These are phyloP conservation scores for Phytophthora fragariae DNA, from an alignment of 352 stramenopile genomes.

Conservation along the genomic window DNA sequence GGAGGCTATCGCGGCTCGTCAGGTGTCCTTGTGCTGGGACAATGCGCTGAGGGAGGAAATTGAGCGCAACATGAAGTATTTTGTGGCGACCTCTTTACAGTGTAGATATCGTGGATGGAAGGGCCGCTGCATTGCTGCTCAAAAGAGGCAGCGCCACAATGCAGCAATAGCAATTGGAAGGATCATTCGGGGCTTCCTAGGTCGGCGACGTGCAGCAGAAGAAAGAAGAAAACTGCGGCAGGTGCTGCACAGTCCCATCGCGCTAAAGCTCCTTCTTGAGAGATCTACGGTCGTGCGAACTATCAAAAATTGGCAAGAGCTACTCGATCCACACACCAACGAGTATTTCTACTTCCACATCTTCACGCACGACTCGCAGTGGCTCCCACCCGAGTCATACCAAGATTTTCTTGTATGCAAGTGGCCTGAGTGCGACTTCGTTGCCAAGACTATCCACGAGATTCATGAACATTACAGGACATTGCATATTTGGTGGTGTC, in stretches of 20 bases:
- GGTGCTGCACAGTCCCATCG: conserved; percentile 72
- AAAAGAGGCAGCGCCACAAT: conserved; percentile 44
- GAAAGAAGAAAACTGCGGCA: conserved; percentile 61
- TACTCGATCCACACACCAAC: conserved; percentile 82
- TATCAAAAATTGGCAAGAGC: conserved; percentile 79
- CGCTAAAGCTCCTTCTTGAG: conserved; percentile 72
- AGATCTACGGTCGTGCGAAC: conserved; percentile 70
- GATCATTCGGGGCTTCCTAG: conserved; percentile 65
- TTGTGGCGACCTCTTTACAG: conserved; percentile 77
- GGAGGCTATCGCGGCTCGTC: conserved; percentile 46
- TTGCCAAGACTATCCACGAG: conserved; percentile 64
- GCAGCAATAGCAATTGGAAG: conserved; percentile 68
- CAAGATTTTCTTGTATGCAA: conserved; percentile 68
- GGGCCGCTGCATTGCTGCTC: conserved; percentile 46
- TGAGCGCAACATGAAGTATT: conserved; percentile 74
- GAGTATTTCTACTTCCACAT: conserved; percentile 90
- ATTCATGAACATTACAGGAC: conserved; percentile 81
- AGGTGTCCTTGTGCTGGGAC: conserved; percentile 55
- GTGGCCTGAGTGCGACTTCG: conserved; percentile 67
- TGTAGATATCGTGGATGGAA: conserved; percentile 70
- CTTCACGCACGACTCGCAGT: conserved; percentile 83
- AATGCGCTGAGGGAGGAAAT: conserved; percentile 82
- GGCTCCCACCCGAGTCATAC: conserved; percentile 72
- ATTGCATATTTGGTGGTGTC: conserved; percentile 79
- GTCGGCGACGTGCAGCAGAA: conserved; percentile 46